These are phyloP conservation scores for Mixia osmundae DNA, from an alignment of 1,284 basidiomycete genomes.

Conservation along the genomic window DNA sequence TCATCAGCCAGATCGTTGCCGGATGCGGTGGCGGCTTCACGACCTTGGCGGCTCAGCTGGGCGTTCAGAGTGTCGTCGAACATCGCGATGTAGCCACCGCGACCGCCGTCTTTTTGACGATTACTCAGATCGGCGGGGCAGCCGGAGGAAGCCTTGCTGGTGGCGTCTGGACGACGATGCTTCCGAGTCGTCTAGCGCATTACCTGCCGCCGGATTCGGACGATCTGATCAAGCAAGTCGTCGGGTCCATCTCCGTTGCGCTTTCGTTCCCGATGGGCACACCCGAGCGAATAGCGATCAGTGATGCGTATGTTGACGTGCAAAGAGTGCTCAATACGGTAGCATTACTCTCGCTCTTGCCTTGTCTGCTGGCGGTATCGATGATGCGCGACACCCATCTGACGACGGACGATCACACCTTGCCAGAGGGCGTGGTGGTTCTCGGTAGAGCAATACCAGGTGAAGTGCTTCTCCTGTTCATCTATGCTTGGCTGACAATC, in stretches of 20 bases:
- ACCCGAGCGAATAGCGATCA: conserved; percentile 12
- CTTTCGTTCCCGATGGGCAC: conserved; percentile 13
- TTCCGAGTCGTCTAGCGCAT: conserved; percentile 10
- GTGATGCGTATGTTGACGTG: conserved; percentile 15
- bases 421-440: too few relatives aligned
- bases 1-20: conserved; percentile 15
- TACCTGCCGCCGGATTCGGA: conserved; percentile 10
- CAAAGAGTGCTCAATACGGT: conserved; percentile 17
- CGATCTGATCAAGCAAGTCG: conserved; percentile 13
- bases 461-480: too few relatives aligned
- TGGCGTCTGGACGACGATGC: conserved; percentile 17
- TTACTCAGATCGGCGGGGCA: conserved; percentile 19
- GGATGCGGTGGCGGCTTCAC: conserved; percentile 6
- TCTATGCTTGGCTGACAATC: too few relatives aligned
- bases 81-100: conserved; percentile 18
- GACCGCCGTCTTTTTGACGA: conserved; percentile 19
- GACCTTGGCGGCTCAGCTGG: conserved; percentile 12
- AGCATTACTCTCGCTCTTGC: too few relatives aligned
- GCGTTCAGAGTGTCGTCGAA: conserved; percentile 17
- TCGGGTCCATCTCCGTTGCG: conserved; percentile 15
- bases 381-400: too few relatives aligned
- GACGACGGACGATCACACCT: too few relatives aligned
- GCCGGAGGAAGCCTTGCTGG: conserved; percentile 18
- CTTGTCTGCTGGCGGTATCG: too few relatives aligned
- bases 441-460: too few relatives aligned